These are phyloP conservation scores for Penicillium riverlandense DNA, from an alignment of 495 filamentous ascomycete genomes.

Conservation along the genomic window DNA sequence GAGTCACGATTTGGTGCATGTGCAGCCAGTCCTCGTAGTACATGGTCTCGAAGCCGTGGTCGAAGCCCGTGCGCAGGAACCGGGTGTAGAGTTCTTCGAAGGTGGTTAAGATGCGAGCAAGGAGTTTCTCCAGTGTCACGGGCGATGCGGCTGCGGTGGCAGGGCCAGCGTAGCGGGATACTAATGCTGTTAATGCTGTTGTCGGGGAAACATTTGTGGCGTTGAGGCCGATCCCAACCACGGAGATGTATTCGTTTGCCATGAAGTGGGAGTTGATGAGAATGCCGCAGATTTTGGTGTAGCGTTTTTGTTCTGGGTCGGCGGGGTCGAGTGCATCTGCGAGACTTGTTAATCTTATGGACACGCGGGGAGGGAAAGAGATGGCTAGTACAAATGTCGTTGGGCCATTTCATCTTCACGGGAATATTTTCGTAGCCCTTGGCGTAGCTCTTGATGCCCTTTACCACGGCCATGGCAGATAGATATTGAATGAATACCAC, in stretches of 20 bases:
- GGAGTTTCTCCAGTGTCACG: slow-evolving; percentile 71
- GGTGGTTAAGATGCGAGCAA: slow-evolving; percentile 71
- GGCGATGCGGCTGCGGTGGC: slow-evolving; percentile 27
- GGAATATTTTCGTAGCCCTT: slow-evolving; percentile 64
- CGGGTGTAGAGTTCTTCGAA: slow-evolving; percentile 72
- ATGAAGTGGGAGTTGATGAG: slow-evolving; percentile 84
- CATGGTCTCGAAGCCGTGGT: slow-evolving; percentile 57
- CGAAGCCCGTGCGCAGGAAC: slow-evolving; percentile 70
- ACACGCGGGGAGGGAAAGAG: neutral
- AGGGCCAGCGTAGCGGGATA: slow-evolving; percentile 27
- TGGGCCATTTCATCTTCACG: slow-evolving; percentile 94
- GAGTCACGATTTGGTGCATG: slow-evolving; percentile 77
- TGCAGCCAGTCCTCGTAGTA: slow-evolving; percentile 93
- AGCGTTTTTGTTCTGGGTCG: slow-evolving; percentile 50
- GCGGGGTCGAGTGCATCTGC: slow-evolving; percentile 68
- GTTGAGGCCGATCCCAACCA: slow-evolving; percentile 87
- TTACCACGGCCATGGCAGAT: slow-evolving; percentile 80
- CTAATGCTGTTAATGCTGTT: slow-evolving; percentile 72
- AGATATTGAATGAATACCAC: slow-evolving; percentile 95
- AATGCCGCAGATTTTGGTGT: slow-evolving; percentile 91
- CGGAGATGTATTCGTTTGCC: slow-evolving; percentile 71
- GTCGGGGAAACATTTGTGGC: slow-evolving; percentile 80
- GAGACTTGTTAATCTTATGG: neutral
- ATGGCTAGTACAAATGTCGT: slow-evolving; percentile 65
- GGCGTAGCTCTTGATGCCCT: slow-evolving; percentile 77